Base-by-base conservation (phyloP, 345 rosid genomes). In the Salix koriyanagi region DNA sequence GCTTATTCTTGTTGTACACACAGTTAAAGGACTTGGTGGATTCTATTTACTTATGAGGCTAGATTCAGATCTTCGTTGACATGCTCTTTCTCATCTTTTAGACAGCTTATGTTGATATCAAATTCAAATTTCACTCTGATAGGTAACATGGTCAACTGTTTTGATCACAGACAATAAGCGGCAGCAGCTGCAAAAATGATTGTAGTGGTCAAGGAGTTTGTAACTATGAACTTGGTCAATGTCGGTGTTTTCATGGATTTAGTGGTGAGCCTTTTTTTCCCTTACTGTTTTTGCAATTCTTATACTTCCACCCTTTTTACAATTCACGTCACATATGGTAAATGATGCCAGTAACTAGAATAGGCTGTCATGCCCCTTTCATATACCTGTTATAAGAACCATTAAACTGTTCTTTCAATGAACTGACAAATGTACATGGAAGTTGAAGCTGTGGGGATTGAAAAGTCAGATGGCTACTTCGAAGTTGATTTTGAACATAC, bases 121-220 rank as follows among this genome's bases (percentile, higher is more conserved):
- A 34, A 67, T 36, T 12, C 50, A 9, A 28, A 2, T 4, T 58
- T 66, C 64, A 15, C 36, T 25, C 16, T n/a, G 18, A 68, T 21
- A 23, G 52, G 5, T 46, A 14, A 6, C 42, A 15, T 36, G 21
- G 26, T 69, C 21, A 70, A 19, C 67, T 69, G 39, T 65, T 75
- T 60, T 52, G 12, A 77, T 82, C 83, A 84, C 88, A 96, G 98
- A 83, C 87, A 73, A 85, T 92, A 58, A 89, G 94, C 81, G 94
- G 96, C 66, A 87, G 72, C 69, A 82, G 76, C 81, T 96, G 99
- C 89, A 37, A 85, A 75, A 79, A 81, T 78, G 87, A 87, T 60
- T 93, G 99, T 72, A 88, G 88, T 74, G 94, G 94, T 65, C 94
- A 88, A 80, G 98, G 99, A 77, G 91, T 93, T 75, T 96, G 98